Base-by-base conservation (phyloP, 345 rosid genomes). In the Salix dunnii region DNA sequence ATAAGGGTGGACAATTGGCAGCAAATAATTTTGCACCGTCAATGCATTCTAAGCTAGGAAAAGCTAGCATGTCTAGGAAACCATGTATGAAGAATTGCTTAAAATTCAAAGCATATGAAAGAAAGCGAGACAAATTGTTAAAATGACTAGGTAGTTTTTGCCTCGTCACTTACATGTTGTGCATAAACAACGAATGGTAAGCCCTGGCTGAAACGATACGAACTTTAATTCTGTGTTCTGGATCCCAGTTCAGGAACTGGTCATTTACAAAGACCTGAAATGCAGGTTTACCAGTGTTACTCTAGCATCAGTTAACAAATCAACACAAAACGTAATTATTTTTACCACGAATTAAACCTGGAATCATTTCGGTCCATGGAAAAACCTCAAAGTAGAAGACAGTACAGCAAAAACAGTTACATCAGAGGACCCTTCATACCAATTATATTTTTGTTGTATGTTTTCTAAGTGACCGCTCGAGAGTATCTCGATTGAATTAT, bases 191-290 rank as follows among this genome's bases (percentile, higher is more conserved):
- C 49, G 99, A 92, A 86, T 96, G 99, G 71, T 96, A 96, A 21
- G 99, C 99, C 81, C 99, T 92, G 55, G 98, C 98, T 43, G 99
- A 93, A 7, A 96, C 99, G 77, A 96, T 96, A 65, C 99, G 85
- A 82, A 96, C 99, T 90, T 96, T 96, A 89, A 96, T 87, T 85
- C 82, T 81, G 92, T 93, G 83, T 84, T 86, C 83, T 8, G 91
- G 93, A 78, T 93, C 99, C 99, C 99, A 95, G 82, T 93, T 95
- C 78, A 95, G 84, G 88, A 79, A 95, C 77, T 93, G 99, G 83
- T 95, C 99, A 63, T 95, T 95, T 40, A 95, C 89, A 80, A 84
- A 96, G 9, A 96, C 98, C 98, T 92, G 90, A 28, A 82, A 70
- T 40, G 25, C 23, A 60, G 58, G 42, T 65, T 65, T 71, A 11